Percentiles rank a stretch among this genome's conserved stretches.
These are phyloP conservation scores for Sphaerobolus stellatus DNA, from an alignment of 1,284 basidiomycete genomes.

Conservation along the genomic window DNA sequence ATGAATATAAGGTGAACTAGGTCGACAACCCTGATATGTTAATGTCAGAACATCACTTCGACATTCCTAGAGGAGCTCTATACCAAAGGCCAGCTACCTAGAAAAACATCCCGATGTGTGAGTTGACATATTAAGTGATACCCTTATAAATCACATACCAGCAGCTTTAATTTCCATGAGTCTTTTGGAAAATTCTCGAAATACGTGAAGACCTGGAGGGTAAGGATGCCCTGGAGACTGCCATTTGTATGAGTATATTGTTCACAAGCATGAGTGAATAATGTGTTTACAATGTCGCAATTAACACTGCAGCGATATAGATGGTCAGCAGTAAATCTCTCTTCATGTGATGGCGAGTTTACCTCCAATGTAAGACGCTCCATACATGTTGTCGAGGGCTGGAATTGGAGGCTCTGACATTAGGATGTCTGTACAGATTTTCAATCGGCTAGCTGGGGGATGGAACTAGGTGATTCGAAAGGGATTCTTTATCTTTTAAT, in stretches of 20 bases:
- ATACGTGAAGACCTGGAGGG: constrained; percentile 6
- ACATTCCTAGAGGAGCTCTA: background rate
- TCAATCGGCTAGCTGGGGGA: too few relatives aligned
- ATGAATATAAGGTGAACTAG: constrained; percentile 6
- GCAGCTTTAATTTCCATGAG: background rate
- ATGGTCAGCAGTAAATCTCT: background rate
- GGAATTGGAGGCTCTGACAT: background rate
- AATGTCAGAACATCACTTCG: background rate
- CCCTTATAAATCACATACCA: constrained; percentile 1
- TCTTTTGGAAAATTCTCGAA: constrained; percentile 9
- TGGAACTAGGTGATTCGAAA: too few relatives aligned
- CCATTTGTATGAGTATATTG: background rate
- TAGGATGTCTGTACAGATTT: too few relatives aligned
- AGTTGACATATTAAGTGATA: background rate
- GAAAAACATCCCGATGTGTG: background rate
- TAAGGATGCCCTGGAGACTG: constrained; percentile 9
- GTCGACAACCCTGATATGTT: background rate
- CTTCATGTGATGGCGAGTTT: background rate
- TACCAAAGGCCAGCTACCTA: constrained; percentile 1
- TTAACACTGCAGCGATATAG: background rate
- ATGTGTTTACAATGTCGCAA: constrained; percentile 4
- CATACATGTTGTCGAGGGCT: background rate
- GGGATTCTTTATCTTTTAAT: too few relatives aligned
- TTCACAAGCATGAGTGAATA: background rate
- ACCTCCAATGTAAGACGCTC: constrained; percentile 6